A percentile compares a stretch with the other conserved stretches of the same genome.
Conservation (phyloP, 2,329 filamentous ascomycete genomes). For the Moelleriella libera region DNA sequence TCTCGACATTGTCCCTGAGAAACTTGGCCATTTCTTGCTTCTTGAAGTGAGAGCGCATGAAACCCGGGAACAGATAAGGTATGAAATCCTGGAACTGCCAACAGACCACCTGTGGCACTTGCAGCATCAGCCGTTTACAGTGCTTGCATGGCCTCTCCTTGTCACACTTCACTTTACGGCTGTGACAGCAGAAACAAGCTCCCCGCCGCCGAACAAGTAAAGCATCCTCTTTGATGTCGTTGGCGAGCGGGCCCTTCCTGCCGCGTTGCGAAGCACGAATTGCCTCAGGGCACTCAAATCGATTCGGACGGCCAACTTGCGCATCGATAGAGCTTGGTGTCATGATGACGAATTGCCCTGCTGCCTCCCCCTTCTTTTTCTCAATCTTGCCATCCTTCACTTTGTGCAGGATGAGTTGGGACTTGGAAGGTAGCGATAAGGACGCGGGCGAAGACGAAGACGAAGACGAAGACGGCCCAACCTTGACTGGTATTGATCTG, state of each 20-base stretch:
- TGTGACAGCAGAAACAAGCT: constrained; percentile 46
- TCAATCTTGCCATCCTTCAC: constrained; percentile 26
- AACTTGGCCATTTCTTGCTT: constrained; percentile 35
- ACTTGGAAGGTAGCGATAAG: constrained; percentile 4
- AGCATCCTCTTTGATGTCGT: constrained; percentile 39
- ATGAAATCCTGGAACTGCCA: constrained; percentile 46
- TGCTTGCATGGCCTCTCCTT: constrained; percentile 40
- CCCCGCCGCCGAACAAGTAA: constrained; percentile 38
- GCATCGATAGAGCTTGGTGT: constrained; percentile 38
- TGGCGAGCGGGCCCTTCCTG: constrained; percentile 39
- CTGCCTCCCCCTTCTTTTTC: constrained; percentile 17
- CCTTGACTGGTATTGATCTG: not conserved
- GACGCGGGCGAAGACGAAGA: constrained; percentile 2
- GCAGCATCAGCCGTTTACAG: constrained; percentile 35
- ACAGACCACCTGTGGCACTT: constrained; percentile 39
- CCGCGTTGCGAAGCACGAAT: constrained; percentile 38
- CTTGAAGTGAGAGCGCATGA: constrained; percentile 35
- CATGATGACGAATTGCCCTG: constrained; percentile 39
- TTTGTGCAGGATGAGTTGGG: constrained; percentile 24
- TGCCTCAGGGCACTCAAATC: constrained; percentile 40
- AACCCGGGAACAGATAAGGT: constrained; percentile 34
- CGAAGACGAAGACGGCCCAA: constrained; percentile 1
- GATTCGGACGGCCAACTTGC: constrained; percentile 33
- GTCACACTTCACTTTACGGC: constrained; percentile 44
- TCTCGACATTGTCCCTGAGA: constrained; percentile 31